Percentiles rank a stretch among this genome's conserved stretches.
phyloP scores from a whole-genome alignment of 148 eudicot species.

The Persicaria tinctoria region DNA sequence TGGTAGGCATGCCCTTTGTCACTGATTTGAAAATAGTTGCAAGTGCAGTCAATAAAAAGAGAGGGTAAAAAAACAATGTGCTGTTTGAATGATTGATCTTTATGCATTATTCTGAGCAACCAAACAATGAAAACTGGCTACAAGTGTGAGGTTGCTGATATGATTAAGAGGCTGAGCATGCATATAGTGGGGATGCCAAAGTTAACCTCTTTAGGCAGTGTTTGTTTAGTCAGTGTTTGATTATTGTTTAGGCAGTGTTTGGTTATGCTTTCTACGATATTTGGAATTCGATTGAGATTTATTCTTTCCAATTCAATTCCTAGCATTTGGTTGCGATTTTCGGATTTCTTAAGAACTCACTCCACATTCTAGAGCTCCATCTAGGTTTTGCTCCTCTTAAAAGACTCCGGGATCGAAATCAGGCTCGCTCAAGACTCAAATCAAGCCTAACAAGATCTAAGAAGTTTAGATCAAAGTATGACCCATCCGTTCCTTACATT shows the following conservation, averaged over 20 bases:
- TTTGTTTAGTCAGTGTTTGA: slow-evolving; percentile 4
- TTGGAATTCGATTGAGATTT: not conserved
- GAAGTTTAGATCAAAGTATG: too few relatives aligned
- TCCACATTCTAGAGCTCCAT: too few relatives aligned
- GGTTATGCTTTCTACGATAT: too few relatives aligned
- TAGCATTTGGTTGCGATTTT: too few relatives aligned
- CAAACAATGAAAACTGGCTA: slow-evolving; percentile 8
- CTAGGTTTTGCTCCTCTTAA: too few relatives aligned
- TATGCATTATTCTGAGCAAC: slow-evolving; percentile 7
- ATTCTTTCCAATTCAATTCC: too few relatives aligned
- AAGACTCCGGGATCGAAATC: too few relatives aligned
- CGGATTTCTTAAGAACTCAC: too few relatives aligned
- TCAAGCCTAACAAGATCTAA: too few relatives aligned
- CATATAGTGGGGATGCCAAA: slow-evolving; percentile 3
- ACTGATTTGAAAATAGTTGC: not conserved
- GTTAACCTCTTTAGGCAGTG: not conserved
- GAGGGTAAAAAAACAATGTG: not conserved
- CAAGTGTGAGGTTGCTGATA: slow-evolving; percentile 11
- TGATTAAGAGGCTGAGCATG: slow-evolving; percentile 7
- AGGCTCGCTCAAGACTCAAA: too few relatives aligned
- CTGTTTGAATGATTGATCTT: slow-evolving; percentile 9
- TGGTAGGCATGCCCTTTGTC: not conserved
- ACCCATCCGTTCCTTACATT: too few relatives aligned
- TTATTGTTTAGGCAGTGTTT: not conserved
- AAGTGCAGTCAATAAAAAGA: not conserved